These are phyloP conservation scores for Corynespora cassiicola DNA, from an alignment of 2,329 filamentous ascomycete genomes.

Conservation along the genomic window DNA sequence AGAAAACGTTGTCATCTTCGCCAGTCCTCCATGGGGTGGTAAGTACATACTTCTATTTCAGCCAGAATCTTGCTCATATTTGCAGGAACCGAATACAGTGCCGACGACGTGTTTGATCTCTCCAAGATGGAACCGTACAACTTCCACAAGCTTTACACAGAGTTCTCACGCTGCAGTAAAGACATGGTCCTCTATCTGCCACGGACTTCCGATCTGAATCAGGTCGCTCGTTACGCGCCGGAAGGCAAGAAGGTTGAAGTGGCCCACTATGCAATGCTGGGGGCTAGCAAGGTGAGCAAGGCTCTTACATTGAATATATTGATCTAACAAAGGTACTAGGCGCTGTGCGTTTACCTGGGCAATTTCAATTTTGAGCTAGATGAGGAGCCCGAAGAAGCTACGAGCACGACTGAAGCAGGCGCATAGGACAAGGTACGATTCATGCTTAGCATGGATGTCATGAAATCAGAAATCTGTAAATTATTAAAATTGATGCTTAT, in stretches of 20 bases:
- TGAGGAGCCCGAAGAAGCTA: conserved; percentile 18
- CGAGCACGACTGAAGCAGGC: too few species aligned
- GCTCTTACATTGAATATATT: conserved; percentile 6
- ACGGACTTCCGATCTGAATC: conserved; percentile 55
- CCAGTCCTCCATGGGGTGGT: conserved; percentile 78
- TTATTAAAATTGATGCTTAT: background rate
- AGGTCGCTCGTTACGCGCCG: conserved; percentile 41
- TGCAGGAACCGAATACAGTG: conserved; percentile 67
- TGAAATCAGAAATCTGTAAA: background rate
- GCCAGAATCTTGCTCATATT: conserved; percentile 10
- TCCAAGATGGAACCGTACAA: conserved; percentile 88
- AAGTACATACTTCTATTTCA: conserved; percentile 24
- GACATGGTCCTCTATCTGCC: conserved; percentile 81
- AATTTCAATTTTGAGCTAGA: conserved; percentile 51
- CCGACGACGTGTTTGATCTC: conserved; percentile 79
- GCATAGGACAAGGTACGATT: conserved; percentile 2
- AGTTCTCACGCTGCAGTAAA: conserved; percentile 47
- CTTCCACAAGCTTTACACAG: conserved; percentile 51
- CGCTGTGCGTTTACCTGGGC: conserved; percentile 66
- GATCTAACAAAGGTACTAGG: conserved; percentile 36
- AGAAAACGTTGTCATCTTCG: conserved; percentile 68
- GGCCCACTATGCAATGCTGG: conserved; percentile 86
- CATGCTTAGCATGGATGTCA: conserved; percentile 3
- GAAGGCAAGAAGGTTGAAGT: conserved; percentile 43
- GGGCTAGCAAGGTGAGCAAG: conserved; percentile 77